Conservation (phyloP, 129 eudicot species). For the Logfia minima region DNA sequence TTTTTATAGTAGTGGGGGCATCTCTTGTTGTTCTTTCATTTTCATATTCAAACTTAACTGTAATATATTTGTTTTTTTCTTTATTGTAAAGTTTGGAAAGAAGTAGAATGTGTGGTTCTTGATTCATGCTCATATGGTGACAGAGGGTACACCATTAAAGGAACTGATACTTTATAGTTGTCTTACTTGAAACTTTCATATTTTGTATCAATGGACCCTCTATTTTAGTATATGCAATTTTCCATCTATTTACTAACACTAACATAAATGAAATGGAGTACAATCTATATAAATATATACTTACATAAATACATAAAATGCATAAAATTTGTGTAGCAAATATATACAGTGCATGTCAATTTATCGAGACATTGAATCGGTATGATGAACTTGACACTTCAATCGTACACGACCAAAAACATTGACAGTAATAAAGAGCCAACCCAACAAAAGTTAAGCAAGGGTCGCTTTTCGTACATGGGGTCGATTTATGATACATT, state of each 20-base stretch:
- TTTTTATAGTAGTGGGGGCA: conserved; percentile 32
- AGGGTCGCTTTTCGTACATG: background rate
- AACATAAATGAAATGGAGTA: background rate
- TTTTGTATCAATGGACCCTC: conserved; percentile 9
- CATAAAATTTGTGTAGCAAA: background rate
- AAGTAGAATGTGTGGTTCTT: conserved; percentile 25
- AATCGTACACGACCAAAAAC: background rate
- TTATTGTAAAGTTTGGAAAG: conserved; percentile 9
- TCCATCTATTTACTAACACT: background rate
- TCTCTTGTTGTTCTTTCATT: conserved; percentile 35
- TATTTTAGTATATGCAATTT: conserved; percentile 15
- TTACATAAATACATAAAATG: background rate
- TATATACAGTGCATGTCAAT: background rate
- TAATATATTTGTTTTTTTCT: conserved; percentile 5
- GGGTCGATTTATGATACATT: too few relatives aligned
- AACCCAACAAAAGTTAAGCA: background rate
- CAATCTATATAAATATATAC: background rate
- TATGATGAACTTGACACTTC: background rate
- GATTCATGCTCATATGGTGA: conserved; percentile 16
- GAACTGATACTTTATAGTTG: conserved; percentile 29
- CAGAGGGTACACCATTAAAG: conserved; percentile 24
- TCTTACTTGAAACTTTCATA: conserved; percentile 26
- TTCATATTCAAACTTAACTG: conserved; percentile 36
- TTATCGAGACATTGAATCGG: background rate
- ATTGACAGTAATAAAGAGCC: background rate